These are phyloP conservation scores for Cyclotella cryptica DNA, from an alignment of 108 stramenopile species.

Conservation along the genomic window DNA sequence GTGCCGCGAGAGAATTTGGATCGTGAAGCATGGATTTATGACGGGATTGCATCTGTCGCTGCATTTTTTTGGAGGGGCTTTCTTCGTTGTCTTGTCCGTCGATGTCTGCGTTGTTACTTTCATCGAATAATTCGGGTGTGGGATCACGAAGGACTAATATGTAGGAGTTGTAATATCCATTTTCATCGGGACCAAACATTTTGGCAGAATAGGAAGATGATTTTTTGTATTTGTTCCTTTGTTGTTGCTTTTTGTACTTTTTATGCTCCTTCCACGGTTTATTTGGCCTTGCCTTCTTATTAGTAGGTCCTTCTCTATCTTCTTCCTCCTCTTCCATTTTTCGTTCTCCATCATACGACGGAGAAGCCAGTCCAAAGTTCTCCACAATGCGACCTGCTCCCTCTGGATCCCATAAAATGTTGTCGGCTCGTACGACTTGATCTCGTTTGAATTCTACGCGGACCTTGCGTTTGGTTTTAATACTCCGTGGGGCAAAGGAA, in stretches of 20 bases:
- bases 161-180: slow-evolving; percentile 73
- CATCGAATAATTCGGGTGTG: slow-evolving; percentile 13
- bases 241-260: slow-evolving; percentile 31
- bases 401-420: slow-evolving; percentile 61
- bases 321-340: slow-evolving; percentile 18
- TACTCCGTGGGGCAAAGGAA: background rate
- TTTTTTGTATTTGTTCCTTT: slow-evolving; percentile 50
- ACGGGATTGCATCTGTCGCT: slow-evolving; percentile 41
- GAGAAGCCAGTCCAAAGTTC: slow-evolving; percentile 33
- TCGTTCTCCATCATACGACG: slow-evolving; percentile 24
- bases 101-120: slow-evolving; percentile 12
- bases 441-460: slow-evolving; percentile 45
- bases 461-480: slow-evolving; percentile 21
- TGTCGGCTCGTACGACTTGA: slow-evolving; percentile 67
- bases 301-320: background rate
- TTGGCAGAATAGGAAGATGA: slow-evolving; percentile 46
- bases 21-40: slow-evolving; percentile 54
- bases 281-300: slow-evolving; percentile 2
- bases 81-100: slow-evolving; percentile 29
- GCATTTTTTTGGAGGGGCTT: slow-evolving; percentile 54
- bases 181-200: slow-evolving; percentile 61
- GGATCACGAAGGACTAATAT: slow-evolving; percentile 51
- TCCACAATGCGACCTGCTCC: slow-evolving; percentile 17
- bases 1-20: slow-evolving; percentile 69
- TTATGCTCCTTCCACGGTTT: slow-evolving; percentile 30